These are phyloP conservation scores for Urtica urens DNA, from an alignment of 306 rosid species.

Conservation along the genomic window DNA sequence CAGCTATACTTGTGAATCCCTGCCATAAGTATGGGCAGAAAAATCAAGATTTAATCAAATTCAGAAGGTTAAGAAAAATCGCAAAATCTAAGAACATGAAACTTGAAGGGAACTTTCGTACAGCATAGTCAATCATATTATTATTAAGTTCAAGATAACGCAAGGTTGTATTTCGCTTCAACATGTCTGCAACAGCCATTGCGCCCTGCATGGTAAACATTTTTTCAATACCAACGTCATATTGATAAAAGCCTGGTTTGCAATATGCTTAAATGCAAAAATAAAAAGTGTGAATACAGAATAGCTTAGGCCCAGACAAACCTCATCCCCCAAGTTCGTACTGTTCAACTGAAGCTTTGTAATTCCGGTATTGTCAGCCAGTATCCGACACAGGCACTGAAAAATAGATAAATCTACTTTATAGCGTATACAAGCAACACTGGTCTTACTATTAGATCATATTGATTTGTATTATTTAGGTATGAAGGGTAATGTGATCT, in stretches of 20 bases:
- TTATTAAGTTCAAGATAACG: constrained; percentile 76
- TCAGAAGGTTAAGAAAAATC: neutral
- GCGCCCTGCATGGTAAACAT: constrained; percentile 57
- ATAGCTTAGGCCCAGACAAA: too few species aligned
- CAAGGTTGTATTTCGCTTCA: constrained; percentile 76
- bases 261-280: too few species aligned
- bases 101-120: constrained; percentile 30
- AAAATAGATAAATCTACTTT: constrained; percentile 12
- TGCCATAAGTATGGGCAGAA: constrained; percentile 40
- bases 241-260: neutral
- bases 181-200: constrained; percentile 74
- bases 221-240: neutral
- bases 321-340: constrained; percentile 93
- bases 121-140: constrained; percentile 92
- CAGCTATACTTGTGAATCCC: constrained; percentile 96
- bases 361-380: constrained; percentile 62
- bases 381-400: constrained; percentile 68
- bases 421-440: constrained; percentile 5
- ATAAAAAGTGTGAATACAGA: too few species aligned
- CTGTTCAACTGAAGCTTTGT: constrained; percentile 86
- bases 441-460: neutral
- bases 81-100: constrained; percentile 15
- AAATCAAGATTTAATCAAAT: neutral
- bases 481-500: neutral
- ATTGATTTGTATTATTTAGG: neutral